Percentiles rank a stretch among this genome's conserved stretches.
phyloP scores from a whole-genome alignment of 2,329 filamentous ascomycete species.

The Lachnellula occidentalis region DNA sequence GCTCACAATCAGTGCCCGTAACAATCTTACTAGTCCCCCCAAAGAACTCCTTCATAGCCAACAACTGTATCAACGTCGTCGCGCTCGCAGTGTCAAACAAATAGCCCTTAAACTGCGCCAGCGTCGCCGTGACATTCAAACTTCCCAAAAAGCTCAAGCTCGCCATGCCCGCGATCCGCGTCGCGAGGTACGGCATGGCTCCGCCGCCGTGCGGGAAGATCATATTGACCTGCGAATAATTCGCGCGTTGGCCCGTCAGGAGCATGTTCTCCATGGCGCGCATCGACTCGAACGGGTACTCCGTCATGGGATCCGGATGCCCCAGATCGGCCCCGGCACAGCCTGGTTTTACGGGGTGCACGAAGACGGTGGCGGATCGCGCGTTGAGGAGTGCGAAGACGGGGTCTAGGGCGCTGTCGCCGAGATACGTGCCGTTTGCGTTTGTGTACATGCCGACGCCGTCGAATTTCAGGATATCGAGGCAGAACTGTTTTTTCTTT shows the following conservation, averaged over 20 bases:
- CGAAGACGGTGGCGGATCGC: slow-evolving; percentile 36
- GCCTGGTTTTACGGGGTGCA: slow-evolving; percentile 37
- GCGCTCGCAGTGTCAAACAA: slow-evolving; percentile 19
- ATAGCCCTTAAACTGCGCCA: slow-evolving; percentile 24
- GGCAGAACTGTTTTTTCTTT: slow-evolving; percentile 25
- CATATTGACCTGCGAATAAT: slow-evolving; percentile 3
- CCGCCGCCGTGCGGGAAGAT: slow-evolving; percentile 8
- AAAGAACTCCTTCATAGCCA: slow-evolving; percentile 24
- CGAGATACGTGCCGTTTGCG: slow-evolving; percentile 37
- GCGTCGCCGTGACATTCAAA: slow-evolving; percentile 9
- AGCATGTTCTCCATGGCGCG: slow-evolving; percentile 22
- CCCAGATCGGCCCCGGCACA: slow-evolving; percentile 4
- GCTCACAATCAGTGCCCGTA: slow-evolving; percentile 27
- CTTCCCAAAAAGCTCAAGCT: slow-evolving; percentile 18
- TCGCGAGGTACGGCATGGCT: slow-evolving; percentile 17
- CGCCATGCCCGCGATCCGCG: slow-evolving; percentile 20
- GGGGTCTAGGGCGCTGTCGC: slow-evolving; percentile 33
- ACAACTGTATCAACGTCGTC: slow-evolving; percentile 21
- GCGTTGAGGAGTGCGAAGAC: slow-evolving; percentile 37
- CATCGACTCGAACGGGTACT: slow-evolving; percentile 49
- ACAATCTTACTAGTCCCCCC: slow-evolving; percentile 17
- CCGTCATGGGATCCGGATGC: slow-evolving; percentile 35
- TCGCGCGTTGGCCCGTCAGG: slow-evolving; percentile 1
- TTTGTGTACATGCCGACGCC: slow-evolving; percentile 40
- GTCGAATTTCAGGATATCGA: slow-evolving; percentile 35